Percentiles rank a stretch among this genome's conserved stretches.
phyloP scores from a whole-genome alignment of 2,329 filamentous ascomycete species.

The Exophiala calicioides region DNA sequence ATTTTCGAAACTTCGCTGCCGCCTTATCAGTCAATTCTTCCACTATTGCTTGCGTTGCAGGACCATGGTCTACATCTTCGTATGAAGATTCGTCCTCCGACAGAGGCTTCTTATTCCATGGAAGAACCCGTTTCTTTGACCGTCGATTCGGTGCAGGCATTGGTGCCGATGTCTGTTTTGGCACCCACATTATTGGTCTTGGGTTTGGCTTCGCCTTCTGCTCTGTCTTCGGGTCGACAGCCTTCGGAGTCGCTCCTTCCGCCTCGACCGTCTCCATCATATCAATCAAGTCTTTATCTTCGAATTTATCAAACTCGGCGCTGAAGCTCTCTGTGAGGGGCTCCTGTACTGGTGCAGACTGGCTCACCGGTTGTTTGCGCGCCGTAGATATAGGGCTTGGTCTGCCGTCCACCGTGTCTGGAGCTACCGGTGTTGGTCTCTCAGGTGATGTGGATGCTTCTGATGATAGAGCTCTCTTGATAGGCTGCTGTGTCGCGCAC shows the following conservation, averaged over 20 bases:
- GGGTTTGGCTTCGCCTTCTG: no score
- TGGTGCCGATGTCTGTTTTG: no score
- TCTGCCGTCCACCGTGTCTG: no score
- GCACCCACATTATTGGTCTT: no score
- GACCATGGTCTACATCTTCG: no score
- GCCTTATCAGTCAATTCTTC: no score
- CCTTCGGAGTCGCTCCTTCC: not conserved
- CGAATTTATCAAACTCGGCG: conserved; percentile 22
- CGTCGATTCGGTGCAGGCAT: no score
- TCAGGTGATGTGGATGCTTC: not conserved
- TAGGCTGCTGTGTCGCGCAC: conserved; percentile 13
- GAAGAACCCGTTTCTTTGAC: no score
- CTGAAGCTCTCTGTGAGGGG: conserved; percentile 22
- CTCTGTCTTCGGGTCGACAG: not conserved
- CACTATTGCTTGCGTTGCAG: no score
- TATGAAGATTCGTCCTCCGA: no score
- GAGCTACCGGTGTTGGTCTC: not conserved
- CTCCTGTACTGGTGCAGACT: not conserved
- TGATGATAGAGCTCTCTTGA: not conserved
- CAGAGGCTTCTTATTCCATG: no score
- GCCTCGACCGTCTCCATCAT: conserved; percentile 19
- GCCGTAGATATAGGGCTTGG: not conserved
- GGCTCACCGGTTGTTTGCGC: not conserved
- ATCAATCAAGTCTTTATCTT: conserved; percentile 22
- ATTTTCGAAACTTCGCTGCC: no score